Evolutionary conservation across 345 rosid species (phyloP), one percentile per base, ranked within the genome.

Genomic region (Moringa oleifera): DNA sequence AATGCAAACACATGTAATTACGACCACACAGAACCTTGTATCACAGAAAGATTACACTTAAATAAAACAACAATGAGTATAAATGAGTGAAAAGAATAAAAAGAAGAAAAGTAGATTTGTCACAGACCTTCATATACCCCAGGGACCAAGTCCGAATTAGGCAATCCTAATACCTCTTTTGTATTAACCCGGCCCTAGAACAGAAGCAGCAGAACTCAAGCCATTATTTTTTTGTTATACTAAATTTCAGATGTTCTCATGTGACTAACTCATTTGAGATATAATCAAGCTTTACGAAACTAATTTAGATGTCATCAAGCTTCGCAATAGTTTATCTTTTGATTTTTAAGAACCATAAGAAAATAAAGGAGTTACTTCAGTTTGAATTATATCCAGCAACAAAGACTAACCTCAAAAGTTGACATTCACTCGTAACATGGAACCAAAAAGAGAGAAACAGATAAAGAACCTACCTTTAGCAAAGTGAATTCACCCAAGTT

Each of bases 121-220:
- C 20, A 18, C 51, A 31, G 23, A 89, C 98, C 98, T 92, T 93
- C 98, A 62, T 93, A 93, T 6, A 86, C 83, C 50, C 98, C 98
- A 23, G 97, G 97, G 57, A 93, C 91, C 63, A 93, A 82, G 75
- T 93, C 97, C 0, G 95, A 88, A 64, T 90, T 83, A 47, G 96
- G 89, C 70, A 93, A 75, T 37, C 94, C 88, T 16, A 93, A 79
- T 60, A 93, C 97, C 59, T 86, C 94, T 62, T 79, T 87, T 41
- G 97, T 86, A 64, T 86, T 88, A 73, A 83, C 92, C 55, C 94
- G 87, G 37, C 97, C 98, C 97, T 91, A 68, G 59, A 56, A 65
- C 4, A 58, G 67, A 24, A 61, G 16, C 50, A 75, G 4, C 46
- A 53, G 18, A 55, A 22, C 45, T 66, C 16, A 69, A 16, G 22